Conservation (phyloP, 371 early-diverging fungal species). For the Syncephalastrum racemosum region DNA sequence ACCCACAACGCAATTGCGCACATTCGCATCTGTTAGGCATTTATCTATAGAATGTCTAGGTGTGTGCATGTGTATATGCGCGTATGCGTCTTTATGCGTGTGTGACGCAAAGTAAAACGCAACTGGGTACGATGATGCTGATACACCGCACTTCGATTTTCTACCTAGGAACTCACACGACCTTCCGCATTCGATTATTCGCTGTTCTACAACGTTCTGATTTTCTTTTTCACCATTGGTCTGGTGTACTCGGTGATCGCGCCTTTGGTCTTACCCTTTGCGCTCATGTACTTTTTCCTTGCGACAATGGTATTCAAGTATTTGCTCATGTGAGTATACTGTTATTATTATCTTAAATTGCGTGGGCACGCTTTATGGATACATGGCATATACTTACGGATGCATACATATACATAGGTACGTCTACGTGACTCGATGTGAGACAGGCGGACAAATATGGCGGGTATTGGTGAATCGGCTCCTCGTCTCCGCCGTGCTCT, state of each 20-base stretch:
- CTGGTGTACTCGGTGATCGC: slow-evolving; percentile 72
- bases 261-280: slow-evolving; percentile 74
- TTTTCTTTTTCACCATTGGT: slow-evolving; percentile 70
- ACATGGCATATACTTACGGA: too few species aligned
- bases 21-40: too few species aligned
- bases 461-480: slow-evolving; percentile 76
- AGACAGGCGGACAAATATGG: slow-evolving; percentile 80
- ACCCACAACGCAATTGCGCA: too few species aligned
- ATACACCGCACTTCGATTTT: too few species aligned
- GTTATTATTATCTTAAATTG: too few species aligned
- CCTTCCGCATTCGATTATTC: slow-evolving; percentile 74
- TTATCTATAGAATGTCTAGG: background rate
- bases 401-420: slow-evolving; percentile 27
- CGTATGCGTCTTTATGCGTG: background rate
- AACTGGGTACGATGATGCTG: background rate
- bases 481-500: slow-evolving; percentile 58
- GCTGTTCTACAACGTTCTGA: slow-evolving; percentile 65
- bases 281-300: slow-evolving; percentile 62
- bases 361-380: too few species aligned
- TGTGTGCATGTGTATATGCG: background rate
- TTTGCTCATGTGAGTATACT: slow-evolving; percentile 15
- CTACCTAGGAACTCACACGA: slow-evolving; percentile 50
- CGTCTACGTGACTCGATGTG: slow-evolving; percentile 63
- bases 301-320: slow-evolving; percentile 64
- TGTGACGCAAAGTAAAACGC: background rate